Conservation (phyloP, 495 filamentous ascomycete species). For the Daldinia grandis region DNA sequence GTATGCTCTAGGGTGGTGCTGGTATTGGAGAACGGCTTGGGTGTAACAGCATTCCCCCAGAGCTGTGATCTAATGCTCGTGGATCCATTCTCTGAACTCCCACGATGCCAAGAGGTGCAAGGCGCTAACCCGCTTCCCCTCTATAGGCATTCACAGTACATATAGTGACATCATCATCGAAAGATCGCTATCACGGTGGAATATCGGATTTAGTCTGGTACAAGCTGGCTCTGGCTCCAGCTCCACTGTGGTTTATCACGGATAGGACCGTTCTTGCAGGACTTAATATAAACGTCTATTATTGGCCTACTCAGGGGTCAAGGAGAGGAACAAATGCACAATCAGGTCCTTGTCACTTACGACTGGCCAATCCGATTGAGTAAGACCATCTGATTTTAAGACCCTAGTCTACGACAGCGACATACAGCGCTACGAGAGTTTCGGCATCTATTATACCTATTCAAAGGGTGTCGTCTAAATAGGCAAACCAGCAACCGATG, state of each 20-base stretch:
- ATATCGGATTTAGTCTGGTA: slow-evolving; percentile 19
- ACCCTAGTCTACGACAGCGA: slow-evolving; percentile 9
- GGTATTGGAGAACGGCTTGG: not conserved
- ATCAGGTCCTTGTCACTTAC: slow-evolving; percentile 13
- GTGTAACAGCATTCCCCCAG: slow-evolving; percentile 1
- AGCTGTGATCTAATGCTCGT: slow-evolving; percentile 1
- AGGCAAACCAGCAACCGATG: slow-evolving; percentile 8
- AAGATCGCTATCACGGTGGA: slow-evolving; percentile 29
- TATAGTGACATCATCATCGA: slow-evolving; percentile 41
- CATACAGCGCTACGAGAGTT: not conserved
- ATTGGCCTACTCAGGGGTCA: slow-evolving; percentile 16
- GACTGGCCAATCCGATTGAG: slow-evolving; percentile 13
- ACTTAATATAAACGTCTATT: not conserved
- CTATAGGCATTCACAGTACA: slow-evolving; percentile 19
- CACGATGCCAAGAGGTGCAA: slow-evolving; percentile 30
- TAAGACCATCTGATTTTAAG: slow-evolving; percentile 1
- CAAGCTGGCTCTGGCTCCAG: slow-evolving; percentile 15
- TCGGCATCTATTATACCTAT: not conserved
- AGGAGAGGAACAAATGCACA: slow-evolving; percentile 17
- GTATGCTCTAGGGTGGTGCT: not conserved
- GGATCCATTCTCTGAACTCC: slow-evolving; percentile 13
- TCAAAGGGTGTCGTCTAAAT: not conserved
- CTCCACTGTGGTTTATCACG: slow-evolving; percentile 38
- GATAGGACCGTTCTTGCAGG: slow-evolving; percentile 33
- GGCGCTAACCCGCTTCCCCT: slow-evolving; percentile 29